Percentiles rank a stretch among this genome's conserved stretches.
Evolutionary conservation across 1,284 basidiomycete species (phyloP).

Genomic region (Albatrellus sp.): DNA sequence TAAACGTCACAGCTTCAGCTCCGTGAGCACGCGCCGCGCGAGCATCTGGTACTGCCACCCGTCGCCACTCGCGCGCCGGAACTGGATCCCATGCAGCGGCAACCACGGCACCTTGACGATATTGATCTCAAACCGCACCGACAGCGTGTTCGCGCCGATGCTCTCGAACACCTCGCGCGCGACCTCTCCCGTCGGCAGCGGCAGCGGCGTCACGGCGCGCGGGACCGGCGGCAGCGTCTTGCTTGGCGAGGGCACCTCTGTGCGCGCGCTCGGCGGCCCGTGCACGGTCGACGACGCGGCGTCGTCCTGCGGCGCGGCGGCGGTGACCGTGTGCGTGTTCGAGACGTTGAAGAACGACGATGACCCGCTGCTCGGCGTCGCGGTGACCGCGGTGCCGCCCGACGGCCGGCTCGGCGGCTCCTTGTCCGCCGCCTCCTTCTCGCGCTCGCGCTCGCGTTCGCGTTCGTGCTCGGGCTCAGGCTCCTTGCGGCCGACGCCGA

Average conservation of each 20-base stretch:
- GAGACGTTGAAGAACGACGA: constrained; percentile 73
- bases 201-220: constrained; percentile 21
- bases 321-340: constrained; percentile 33
- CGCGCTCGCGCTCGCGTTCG: constrained; percentile 24
- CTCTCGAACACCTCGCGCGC: constrained; percentile 62
- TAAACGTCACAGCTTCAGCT: constrained; percentile 70
- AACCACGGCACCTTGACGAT: constrained; percentile 93
- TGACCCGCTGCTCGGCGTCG: constrained; percentile 59
- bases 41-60: constrained; percentile 98
- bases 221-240: constrained; percentile 67
- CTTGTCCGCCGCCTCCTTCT: constrained; percentile 25
- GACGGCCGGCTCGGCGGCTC: constrained; percentile 40
- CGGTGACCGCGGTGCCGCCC: constrained; percentile 36
- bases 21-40: constrained; percentile 85
- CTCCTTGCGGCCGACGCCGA: constrained; percentile 36
- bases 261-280: constrained; percentile 22
- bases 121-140: constrained; percentile 89
- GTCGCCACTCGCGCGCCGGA: constrained; percentile 84
- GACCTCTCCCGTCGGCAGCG: constrained; percentile 49
- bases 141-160: constrained; percentile 62
- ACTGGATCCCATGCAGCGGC: constrained; percentile 92
- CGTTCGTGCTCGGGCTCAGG: constrained; percentile 29
- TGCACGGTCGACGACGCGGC: constrained; percentile 19
- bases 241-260: constrained; percentile 30
- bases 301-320: constrained; percentile 21